These are phyloP conservation scores for Globisporangium carolinianum DNA, from an alignment of 352 stramenopile species.

Conservation along the genomic window DNA sequence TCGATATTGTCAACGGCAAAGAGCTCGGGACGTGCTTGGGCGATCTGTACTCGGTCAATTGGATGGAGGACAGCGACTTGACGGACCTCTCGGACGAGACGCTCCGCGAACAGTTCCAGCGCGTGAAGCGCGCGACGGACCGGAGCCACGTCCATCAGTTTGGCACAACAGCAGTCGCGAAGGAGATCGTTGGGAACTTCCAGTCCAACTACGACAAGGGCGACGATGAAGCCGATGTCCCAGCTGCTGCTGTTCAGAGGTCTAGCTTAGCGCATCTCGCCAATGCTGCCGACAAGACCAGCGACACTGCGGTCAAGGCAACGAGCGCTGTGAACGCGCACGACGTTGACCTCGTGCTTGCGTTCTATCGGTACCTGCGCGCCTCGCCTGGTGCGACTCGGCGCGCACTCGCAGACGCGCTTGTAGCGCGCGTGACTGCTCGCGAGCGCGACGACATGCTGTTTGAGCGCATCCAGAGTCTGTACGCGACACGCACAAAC, in stretches of 20 bases:
- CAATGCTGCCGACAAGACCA: background rate
- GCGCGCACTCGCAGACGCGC: constrained; percentile 24
- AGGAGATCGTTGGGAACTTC: constrained; percentile 82
- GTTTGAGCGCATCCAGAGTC: constrained; percentile 36
- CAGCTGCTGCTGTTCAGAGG: background rate
- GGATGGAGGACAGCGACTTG: constrained; percentile 88
- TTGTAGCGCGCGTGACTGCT: constrained; percentile 31
- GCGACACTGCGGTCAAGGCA: background rate
- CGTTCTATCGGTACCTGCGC: constrained; percentile 76
- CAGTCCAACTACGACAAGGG: constrained; percentile 69
- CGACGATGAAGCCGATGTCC: constrained; percentile 5
- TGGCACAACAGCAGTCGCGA: constrained; percentile 38
- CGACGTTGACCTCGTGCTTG: constrained; percentile 67
- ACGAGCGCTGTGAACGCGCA: constrained; percentile 42
- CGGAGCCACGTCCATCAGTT: constrained; percentile 84
- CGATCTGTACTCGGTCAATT: constrained; percentile 89
- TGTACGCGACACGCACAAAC: constrained; percentile 24
- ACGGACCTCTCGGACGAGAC: constrained; percentile 75
- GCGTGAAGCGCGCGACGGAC: constrained; percentile 65
- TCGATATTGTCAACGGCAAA: constrained; percentile 66
- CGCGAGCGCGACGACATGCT: constrained; percentile 50
- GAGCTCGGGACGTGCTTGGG: constrained; percentile 77
- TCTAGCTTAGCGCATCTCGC: background rate
- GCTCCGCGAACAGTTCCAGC: constrained; percentile 65
- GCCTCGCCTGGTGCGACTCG: constrained; percentile 29